These are phyloP conservation scores for Podila minutissima DNA, from an alignment of 192 early-diverging fungal species.

Conservation along the genomic window DNA sequence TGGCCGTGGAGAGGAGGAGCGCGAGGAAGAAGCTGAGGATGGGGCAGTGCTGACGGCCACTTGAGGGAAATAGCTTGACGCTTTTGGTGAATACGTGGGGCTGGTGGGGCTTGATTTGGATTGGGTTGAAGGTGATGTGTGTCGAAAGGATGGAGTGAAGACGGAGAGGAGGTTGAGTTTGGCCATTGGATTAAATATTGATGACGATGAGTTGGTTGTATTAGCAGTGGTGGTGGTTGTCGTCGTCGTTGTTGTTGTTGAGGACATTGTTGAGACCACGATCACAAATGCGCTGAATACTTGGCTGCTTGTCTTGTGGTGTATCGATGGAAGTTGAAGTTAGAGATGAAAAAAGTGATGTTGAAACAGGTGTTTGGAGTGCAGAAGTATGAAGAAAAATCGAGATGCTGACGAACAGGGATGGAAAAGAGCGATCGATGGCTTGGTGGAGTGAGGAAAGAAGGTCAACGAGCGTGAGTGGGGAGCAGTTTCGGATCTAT, in stretches of 20 bases:
- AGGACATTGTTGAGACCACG: neutral
- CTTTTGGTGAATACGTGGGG: neutral
- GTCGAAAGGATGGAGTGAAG: neutral
- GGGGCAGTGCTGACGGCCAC: neutral
- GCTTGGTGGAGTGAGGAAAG: neutral
- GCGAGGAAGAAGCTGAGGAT: neutral
- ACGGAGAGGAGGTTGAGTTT: neutral
- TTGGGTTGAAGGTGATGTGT: neutral
- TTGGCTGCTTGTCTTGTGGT: too few species aligned
- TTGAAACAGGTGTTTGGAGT: neutral
- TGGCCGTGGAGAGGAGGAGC: neutral
- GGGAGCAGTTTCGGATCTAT: too few species aligned
- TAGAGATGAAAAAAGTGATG: neutral
- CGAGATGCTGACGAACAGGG: neutral
- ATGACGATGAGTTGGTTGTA: neutral
- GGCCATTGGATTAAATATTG: neutral
- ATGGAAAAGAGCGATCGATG: neutral
- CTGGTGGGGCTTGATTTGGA: slow-evolving; percentile 4
- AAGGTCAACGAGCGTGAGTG: neutral
- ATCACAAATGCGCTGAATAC: too few species aligned
- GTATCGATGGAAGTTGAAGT: neutral
- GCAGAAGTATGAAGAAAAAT: neutral
- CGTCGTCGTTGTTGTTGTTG: neutral
- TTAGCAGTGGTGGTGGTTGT: neutral
- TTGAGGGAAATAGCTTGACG: neutral